These are phyloP conservation scores for Cucumis sativus DNA, from an alignment of 306 rosid species.

Conservation along the genomic window Cucumber_9930_V3 NC_026659.2:28026001-28026500, in stretches of 20 bases:
- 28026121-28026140: neutral
- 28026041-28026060: neutral
- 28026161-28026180: neutral
- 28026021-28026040: neutral
- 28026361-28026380: slow-evolving; percentile 52
- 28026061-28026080: neutral
- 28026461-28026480: slow-evolving; percentile 7
- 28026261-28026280: too few relatives aligned
- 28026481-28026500: neutral
- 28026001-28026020: neutral
- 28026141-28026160: neutral
- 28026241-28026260: too few relatives aligned
- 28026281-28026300: neutral
- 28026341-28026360: neutral
- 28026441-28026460: slow-evolving; percentile 66
- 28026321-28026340: neutral
- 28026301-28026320: neutral
- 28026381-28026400: slow-evolving; percentile 61
- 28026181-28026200: neutral
- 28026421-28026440: slow-evolving; percentile 54
- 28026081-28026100: neutral
- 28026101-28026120: neutral
- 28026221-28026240: too few relatives aligned
- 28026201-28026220: neutral
- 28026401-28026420: slow-evolving; percentile 53